These are phyloP conservation scores for Talaromyces thailandensis DNA, from an alignment of 495 filamentous ascomycete species.

Conservation along the genomic window DNA sequence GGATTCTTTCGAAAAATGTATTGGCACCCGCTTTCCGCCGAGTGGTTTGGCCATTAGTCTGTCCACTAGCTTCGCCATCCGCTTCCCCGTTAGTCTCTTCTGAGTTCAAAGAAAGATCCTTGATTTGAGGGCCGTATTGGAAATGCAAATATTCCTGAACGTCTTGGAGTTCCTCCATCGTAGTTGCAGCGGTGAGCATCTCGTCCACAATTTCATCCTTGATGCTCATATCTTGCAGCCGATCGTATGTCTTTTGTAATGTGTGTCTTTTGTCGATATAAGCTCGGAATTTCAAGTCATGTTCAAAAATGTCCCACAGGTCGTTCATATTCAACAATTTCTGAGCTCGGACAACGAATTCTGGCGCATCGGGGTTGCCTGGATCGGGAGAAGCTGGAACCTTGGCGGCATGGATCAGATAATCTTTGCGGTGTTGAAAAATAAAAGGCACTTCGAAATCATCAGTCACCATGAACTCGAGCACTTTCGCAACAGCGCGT, in stretches of 20 bases:
- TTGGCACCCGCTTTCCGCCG: conserved; percentile 70
- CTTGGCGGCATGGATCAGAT: conserved; percentile 86
- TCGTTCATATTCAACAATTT: conserved; percentile 88
- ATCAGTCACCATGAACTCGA: conserved; percentile 88
- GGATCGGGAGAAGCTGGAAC: conserved; percentile 43
- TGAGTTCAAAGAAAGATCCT: conserved; percentile 50
- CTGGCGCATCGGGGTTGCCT: conserved; percentile 53
- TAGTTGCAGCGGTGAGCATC: conserved; percentile 62
- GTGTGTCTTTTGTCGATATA: conserved; percentile 81
- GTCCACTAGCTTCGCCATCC: conserved; percentile 24
- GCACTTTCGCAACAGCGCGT: conserved; percentile 79
- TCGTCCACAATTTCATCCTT: conserved; percentile 61
- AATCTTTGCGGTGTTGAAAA: conserved; percentile 96
- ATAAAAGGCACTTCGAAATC: conserved; percentile 94
- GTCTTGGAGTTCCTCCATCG: conserved; percentile 92
- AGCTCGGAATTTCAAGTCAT: conserved; percentile 89
- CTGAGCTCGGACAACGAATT: conserved; percentile 69
- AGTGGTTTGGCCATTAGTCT: conserved; percentile 12
- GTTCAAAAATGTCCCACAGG: conserved; percentile 86
- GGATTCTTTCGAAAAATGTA: conserved; percentile 72
- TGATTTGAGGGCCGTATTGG: conserved; percentile 75
- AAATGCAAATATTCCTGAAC: conserved; percentile 96
- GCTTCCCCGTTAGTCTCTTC: conserved; percentile 36
- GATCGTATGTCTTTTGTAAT: conserved; percentile 68
- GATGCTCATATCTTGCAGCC: conserved; percentile 48